A percentile compares a stretch with the other conserved stretches of the same genome.
phyloP scores from a whole-genome alignment of 2,329 filamentous ascomycete species.

The Trichoderma koningiopsis region DNA sequence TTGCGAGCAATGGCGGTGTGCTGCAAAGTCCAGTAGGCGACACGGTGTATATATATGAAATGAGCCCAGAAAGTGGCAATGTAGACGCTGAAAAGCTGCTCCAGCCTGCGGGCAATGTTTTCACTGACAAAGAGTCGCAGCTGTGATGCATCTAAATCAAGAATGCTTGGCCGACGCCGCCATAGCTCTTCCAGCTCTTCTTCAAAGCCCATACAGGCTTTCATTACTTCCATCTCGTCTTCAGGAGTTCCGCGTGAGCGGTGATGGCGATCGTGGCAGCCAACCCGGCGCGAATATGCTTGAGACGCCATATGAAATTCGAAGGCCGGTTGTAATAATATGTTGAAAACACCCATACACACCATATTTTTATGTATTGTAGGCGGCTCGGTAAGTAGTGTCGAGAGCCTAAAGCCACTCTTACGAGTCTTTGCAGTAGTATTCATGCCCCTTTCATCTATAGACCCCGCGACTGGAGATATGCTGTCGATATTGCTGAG shows the following conservation, averaged over 20 bases:
- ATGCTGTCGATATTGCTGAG: not conserved
- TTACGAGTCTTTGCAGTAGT: not conserved
- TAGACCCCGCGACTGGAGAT: not conserved
- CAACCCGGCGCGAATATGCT: constrained; percentile 1
- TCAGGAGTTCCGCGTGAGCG: constrained; percentile 9
- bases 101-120: not conserved
- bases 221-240: constrained; percentile 6
- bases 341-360: constrained; percentile 9
- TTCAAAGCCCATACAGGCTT: constrained; percentile 4
- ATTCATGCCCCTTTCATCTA: not conserved
- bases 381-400: not conserved
- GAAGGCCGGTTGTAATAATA: not conserved
- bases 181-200: not conserved
- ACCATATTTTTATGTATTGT: constrained; percentile 1
- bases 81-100: constrained; percentile 11
- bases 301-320: constrained; percentile 11
- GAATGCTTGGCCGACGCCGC: not conserved
- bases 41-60: constrained; percentile 7
- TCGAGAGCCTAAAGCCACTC: not conserved
- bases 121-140: not conserved
- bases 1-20: not conserved
- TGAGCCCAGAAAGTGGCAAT: not conserved
- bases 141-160: not conserved
- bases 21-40: constrained; percentile 3
- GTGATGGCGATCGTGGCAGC: constrained; percentile 13